A percentile compares a stretch with the other conserved stretches of the same genome.
phyloP scores from a whole-genome alignment of 169 alveolate genomes.

The Eimeria sp. region DNA sequence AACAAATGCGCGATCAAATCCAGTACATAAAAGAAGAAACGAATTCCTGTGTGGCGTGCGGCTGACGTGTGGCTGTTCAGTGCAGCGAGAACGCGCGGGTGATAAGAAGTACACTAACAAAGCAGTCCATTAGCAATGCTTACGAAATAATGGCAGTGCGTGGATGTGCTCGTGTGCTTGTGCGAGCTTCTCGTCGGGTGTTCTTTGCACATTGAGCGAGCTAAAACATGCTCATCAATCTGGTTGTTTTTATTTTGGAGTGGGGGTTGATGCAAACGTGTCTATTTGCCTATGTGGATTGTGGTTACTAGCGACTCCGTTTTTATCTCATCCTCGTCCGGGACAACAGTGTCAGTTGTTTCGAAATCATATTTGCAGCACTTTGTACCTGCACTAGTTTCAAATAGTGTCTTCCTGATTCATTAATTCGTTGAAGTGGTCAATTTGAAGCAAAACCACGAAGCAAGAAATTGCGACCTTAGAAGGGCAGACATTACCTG shows the following conservation, averaged over 20 bases:
- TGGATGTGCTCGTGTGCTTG: not conserved
- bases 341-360: not conserved
- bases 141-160: too few relatives aligned
- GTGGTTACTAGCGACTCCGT: not conserved
- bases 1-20: too few relatives aligned
- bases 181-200: not conserved
- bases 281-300: too few relatives aligned
- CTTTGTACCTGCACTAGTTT: not conserved
- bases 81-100: not conserved
- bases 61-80: not conserved
- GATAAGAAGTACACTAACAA: not conserved
- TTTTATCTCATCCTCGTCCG: not conserved
- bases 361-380: not conserved
- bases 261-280: not conserved
- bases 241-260: not conserved
- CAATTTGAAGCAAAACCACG: not conserved
- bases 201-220: not conserved
- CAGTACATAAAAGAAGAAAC: not conserved
- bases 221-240: not conserved
- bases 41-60: not conserved
- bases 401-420: not conserved
- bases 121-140: too few relatives aligned
- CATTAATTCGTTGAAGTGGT: not conserved
- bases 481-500: not conserved
- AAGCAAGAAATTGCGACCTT: too few relatives aligned